Conservation (phyloP, 2,329 filamentous ascomycete species). For the Cadophora malorum region DNA sequence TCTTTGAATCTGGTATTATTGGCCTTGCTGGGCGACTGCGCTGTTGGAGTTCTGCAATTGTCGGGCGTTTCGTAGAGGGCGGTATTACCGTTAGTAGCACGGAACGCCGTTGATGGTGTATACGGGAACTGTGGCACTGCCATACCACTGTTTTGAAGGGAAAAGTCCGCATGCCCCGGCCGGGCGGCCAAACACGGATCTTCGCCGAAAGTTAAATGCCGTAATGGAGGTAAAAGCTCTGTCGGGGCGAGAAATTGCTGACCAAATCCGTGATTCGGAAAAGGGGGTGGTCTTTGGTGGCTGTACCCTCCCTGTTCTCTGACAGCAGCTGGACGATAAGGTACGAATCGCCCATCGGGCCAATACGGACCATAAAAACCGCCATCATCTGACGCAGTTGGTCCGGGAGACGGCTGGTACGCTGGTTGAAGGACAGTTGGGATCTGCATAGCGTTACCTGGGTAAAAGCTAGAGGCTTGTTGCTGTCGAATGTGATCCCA, state of each 20-base stretch:
- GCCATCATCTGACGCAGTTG: constrained; percentile 62
- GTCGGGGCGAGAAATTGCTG: constrained; percentile 25
- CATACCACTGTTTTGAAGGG: constrained; percentile 18
- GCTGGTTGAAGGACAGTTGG: constrained; percentile 65
- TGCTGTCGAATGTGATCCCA: constrained; percentile 39
- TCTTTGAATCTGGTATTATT: constrained; percentile 65
- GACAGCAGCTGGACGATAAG: constrained; percentile 64
- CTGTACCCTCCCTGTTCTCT: constrained; percentile 55
- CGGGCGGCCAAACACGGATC: constrained; percentile 26
- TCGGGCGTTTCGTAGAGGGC: constrained; percentile 28
- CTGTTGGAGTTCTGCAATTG: constrained; percentile 36
- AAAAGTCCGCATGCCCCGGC: constrained; percentile 17
- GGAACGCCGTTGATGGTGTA: constrained; percentile 7
- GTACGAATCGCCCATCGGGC: constrained; percentile 61
- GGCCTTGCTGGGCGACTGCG: constrained; percentile 36
- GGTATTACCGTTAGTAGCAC: constrained; percentile 20
- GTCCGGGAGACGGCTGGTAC: constrained; percentile 62
- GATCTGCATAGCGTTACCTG: constrained; percentile 54
- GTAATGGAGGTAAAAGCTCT: constrained; percentile 30
- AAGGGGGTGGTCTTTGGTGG: constrained; percentile 25
- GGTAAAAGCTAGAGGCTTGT: constrained; percentile 38
- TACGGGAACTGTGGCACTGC: constrained; percentile 23
- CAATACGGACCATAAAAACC: constrained; percentile 67
- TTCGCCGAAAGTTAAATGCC: constrained; percentile 20
- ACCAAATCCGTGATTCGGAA: constrained; percentile 25